A percentile compares a stretch with the other conserved stretches of the same genome.
phyloP scores from a whole-genome alignment of 352 stramenopile species.

The Globisporangium middletonii region DNA sequence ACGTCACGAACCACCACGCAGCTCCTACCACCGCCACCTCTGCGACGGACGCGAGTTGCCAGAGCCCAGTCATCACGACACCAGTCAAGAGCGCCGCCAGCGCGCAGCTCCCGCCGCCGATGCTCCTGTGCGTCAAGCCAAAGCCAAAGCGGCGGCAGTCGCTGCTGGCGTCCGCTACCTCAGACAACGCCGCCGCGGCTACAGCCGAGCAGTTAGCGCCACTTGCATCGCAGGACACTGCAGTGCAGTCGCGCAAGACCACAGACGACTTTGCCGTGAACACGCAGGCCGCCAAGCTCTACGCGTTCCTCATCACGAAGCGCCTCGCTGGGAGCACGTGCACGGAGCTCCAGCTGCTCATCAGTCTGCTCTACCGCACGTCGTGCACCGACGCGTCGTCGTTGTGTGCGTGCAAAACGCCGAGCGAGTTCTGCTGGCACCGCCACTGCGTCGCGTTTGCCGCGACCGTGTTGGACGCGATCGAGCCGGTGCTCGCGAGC shows the following conservation, averaged over 20 bases:
- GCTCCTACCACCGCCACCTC: neutral
- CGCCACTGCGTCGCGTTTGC: slow-evolving; percentile 32
- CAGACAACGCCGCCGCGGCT: neutral
- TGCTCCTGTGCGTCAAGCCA: slow-evolving; percentile 11
- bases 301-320: slow-evolving; percentile 43
- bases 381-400: slow-evolving; percentile 13
- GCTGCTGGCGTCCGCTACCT: slow-evolving; percentile 1
- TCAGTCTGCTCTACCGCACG: slow-evolving; percentile 27
- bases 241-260: neutral
- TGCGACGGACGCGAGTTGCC: neutral
- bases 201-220: neutral
- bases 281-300: slow-evolving; percentile 37
- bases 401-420: neutral
- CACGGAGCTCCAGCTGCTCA: slow-evolving; percentile 33
- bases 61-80: slow-evolving; percentile 12
- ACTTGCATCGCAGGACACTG: neutral
- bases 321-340: slow-evolving; percentile 38
- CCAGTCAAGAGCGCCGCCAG: slow-evolving; percentile 6
- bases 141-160: slow-evolving; percentile 11
- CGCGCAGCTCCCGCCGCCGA: slow-evolving; percentile 1
- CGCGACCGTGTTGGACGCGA: slow-evolving; percentile 25
- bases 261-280: slow-evolving; percentile 20
- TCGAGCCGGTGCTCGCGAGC: slow-evolving; percentile 27
- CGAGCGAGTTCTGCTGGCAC: slow-evolving; percentile 46
- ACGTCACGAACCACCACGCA: neutral